phyloP scores from a whole-genome alignment of 139 green algal species.

The Volvox reticuliferus region DNA sequence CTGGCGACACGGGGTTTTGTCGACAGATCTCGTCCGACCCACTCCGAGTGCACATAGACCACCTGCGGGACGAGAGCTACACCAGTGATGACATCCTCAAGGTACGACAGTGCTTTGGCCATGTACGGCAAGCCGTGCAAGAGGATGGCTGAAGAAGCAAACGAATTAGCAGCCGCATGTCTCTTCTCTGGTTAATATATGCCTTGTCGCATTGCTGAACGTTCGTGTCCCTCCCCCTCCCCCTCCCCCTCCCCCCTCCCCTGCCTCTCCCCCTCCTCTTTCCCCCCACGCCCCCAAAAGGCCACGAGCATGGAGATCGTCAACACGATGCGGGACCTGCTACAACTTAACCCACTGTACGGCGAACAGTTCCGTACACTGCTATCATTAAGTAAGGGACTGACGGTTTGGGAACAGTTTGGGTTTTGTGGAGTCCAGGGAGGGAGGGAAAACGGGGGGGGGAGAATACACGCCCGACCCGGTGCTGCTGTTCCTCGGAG shows the following conservation, averaged over 20 bases:
- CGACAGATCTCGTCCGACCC: conserved; percentile 71
- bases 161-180: no score
- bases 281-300: conserved; percentile 21
- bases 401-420: no score
- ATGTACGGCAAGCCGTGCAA: no score
- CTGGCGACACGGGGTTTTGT: no score
- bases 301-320: conserved; percentile 97
- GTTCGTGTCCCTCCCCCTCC: not conserved
- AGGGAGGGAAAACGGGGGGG: no score
- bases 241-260: not conserved
- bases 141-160: no score
- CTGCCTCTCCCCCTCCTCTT: not conserved
- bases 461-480: no score
- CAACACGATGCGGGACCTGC: conserved; percentile 94
- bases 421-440: no score
- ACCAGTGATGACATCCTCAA: conserved; percentile 88
- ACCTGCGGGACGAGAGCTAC: conserved; percentile 90
- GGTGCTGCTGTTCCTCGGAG: no score
- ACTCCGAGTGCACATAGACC: conserved; percentile 84
- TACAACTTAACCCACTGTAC: conserved; percentile 96
- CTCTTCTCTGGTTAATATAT: no score
- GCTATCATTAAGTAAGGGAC: conserved; percentile 56
- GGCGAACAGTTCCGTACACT: conserved; percentile 94
- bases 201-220: no score
- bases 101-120: conserved; percentile 35